phyloP scores from a whole-genome alignment of 2,329 filamentous ascomycete species.

The Stachybotrys chartarum region DNA sequence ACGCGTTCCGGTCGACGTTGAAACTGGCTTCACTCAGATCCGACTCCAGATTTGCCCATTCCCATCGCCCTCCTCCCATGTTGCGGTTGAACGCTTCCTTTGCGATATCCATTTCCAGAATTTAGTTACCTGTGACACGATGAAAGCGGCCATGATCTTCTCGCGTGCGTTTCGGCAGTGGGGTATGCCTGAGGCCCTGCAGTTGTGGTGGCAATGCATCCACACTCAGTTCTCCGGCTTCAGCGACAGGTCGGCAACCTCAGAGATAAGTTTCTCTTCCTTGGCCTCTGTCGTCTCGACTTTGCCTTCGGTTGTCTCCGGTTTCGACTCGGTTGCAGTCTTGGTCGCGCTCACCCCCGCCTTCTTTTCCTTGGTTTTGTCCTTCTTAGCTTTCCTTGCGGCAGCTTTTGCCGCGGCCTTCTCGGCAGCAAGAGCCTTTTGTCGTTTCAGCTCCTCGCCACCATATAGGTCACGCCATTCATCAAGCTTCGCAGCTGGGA shows the following conservation, averaged over 20 bases:
- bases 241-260: slow-evolving; percentile 1
- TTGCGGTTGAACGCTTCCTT: background rate
- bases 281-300: background rate
- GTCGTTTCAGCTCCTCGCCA: slow-evolving; percentile 57
- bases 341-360: background rate
- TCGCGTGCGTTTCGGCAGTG: background rate
- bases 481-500: slow-evolving; percentile 72
- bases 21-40: background rate
- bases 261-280: background rate
- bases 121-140: background rate
- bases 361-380: slow-evolving; percentile 35
- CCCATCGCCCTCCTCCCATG: background rate
- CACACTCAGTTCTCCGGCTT: background rate
- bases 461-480: slow-evolving; percentile 78
- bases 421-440: slow-evolving; percentile 52
- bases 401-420: slow-evolving; percentile 45
- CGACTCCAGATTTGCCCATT: background rate
- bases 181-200: background rate
- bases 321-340: background rate
- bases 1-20: background rate
- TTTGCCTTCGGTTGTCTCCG: background rate
- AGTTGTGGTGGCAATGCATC: background rate
- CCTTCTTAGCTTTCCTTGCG: slow-evolving; percentile 42
- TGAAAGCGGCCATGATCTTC: background rate
- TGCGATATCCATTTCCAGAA: background rate